Percentiles rank a stretch among this genome's conserved stretches.
Evolutionary conservation across 2,329 filamentous ascomycete genomes (phyloP).

Genomic region (Mycosphaerella sp.): DNA sequence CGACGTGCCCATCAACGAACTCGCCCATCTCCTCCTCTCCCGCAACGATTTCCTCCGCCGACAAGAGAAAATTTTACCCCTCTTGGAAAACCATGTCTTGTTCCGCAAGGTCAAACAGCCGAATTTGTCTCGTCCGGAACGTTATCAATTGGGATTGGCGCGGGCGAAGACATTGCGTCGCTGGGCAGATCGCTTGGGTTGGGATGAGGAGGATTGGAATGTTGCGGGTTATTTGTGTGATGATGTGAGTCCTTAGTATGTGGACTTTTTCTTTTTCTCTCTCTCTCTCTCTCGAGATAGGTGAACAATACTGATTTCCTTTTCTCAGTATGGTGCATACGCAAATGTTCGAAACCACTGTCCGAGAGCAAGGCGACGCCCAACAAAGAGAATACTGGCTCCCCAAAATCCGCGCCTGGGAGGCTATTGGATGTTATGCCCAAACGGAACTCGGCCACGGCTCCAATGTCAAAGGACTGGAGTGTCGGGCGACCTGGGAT

Average conservation of each 20-base stretch:
- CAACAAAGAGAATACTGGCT: slow-evolving; percentile 46
- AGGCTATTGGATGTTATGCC: slow-evolving; percentile 48
- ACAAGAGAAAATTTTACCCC: slow-evolving; percentile 42
- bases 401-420: slow-evolving; percentile 44
- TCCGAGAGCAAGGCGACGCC: slow-evolving; percentile 45
- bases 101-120: slow-evolving; percentile 47
- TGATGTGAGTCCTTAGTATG: slow-evolving; percentile 45
- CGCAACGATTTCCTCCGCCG: slow-evolving; percentile 44
- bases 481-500: slow-evolving; percentile 46
- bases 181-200: slow-evolving; percentile 41
- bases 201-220: slow-evolving; percentile 45
- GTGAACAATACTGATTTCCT: no score
- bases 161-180: slow-evolving; percentile 47
- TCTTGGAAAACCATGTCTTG: slow-evolving; percentile 44
- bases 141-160: slow-evolving; percentile 49
- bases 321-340: slow-evolving; percentile 40
- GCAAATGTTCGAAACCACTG: slow-evolving; percentile 48
- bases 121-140: slow-evolving; percentile 47
- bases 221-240: slow-evolving; percentile 50
- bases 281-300: no score
- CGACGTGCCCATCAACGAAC: slow-evolving; percentile 38
- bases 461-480: slow-evolving; percentile 47
- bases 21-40: slow-evolving; percentile 43
- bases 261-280: background rate
- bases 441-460: slow-evolving; percentile 48